phyloP scores from a whole-genome alignment of 1,284 basidiomycete genomes.

The Austroboletus niveus region DNA sequence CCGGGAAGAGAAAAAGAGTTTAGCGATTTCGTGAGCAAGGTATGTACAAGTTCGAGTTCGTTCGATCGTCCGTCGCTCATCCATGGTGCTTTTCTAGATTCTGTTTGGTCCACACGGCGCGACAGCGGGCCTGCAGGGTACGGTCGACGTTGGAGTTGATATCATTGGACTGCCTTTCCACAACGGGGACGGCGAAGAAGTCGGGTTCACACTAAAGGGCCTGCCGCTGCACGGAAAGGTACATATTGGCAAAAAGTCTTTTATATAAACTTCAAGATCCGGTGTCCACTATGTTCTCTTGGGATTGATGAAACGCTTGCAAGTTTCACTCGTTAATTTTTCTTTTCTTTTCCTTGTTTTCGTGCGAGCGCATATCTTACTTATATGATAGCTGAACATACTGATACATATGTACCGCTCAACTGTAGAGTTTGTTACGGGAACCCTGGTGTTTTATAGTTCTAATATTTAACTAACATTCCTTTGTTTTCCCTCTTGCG shows the following conservation, averaged over 20 bases:
- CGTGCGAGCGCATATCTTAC: constrained; percentile 9
- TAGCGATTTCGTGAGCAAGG: constrained; percentile 72
- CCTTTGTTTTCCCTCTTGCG: too few species aligned
- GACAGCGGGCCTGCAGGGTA: constrained; percentile 65
- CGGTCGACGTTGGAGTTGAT: constrained; percentile 56
- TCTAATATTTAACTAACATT: constrained; percentile 1
- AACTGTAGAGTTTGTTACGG: constrained; percentile 16
- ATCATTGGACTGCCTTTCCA: constrained; percentile 61
- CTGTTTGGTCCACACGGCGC: constrained; percentile 66
- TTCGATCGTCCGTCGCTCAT: background rate
- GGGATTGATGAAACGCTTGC: background rate
- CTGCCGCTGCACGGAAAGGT: constrained; percentile 69
- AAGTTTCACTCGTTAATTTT: constrained; percentile 6
- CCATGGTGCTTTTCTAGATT: constrained; percentile 42
- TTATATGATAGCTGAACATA: constrained; percentile 5
- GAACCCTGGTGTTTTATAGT: constrained; percentile 1
- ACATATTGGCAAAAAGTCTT: constrained; percentile 58
- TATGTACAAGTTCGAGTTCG: constrained; percentile 23
- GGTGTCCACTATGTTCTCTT: background rate
- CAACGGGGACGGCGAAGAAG: constrained; percentile 31
- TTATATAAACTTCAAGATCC: background rate
- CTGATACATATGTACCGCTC: constrained; percentile 14
- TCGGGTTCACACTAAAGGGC: constrained; percentile 57
- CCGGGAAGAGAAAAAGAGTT: constrained; percentile 73
- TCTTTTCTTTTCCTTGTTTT: background rate